Evolutionary conservation across 163 green algal species (phyloP).

Genomic region (Scenedesmus sp.): DNA sequence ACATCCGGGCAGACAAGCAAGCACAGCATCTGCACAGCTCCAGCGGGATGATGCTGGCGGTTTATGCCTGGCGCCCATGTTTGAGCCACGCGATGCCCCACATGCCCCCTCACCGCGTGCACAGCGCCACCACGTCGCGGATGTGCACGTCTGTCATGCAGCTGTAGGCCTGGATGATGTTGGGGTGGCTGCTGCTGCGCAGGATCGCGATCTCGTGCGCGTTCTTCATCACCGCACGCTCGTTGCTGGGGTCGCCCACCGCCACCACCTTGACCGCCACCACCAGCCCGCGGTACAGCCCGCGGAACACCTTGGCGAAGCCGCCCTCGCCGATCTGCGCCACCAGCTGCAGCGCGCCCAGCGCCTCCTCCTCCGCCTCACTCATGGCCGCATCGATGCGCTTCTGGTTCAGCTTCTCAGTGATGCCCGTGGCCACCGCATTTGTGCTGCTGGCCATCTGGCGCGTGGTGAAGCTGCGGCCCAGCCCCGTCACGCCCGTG

Average conservation of each 20-base stretch:
- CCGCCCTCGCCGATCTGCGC: conserved; percentile 70
- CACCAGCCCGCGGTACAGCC: conserved; percentile 66
- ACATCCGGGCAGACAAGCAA: background rate
- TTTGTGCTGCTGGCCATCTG: conserved; percentile 56
- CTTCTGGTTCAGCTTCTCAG: conserved; percentile 79
- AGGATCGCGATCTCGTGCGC: conserved; percentile 77
- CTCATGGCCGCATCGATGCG: conserved; percentile 60
- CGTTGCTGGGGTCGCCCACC: conserved; percentile 69
- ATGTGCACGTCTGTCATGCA: conserved; percentile 64
- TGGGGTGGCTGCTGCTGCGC: conserved; percentile 64
- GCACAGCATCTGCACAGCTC: background rate
- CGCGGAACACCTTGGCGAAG: conserved; percentile 74
- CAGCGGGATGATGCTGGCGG: background rate
- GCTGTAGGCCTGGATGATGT: conserved; percentile 65
- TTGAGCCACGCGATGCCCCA: no score
- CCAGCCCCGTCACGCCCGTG: background rate
- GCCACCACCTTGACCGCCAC: conserved; percentile 69
- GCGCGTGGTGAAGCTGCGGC: conserved; percentile 27
- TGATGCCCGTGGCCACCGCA: conserved; percentile 67
- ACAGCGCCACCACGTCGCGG: conserved; percentile 59
- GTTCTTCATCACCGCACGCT: conserved; percentile 76
- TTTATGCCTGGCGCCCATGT: no score
- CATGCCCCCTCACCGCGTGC: conserved; percentile 21
- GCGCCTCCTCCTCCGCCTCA: conserved; percentile 34
- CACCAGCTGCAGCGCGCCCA: conserved; percentile 40